phyloP scores from a whole-genome alignment of 805 yeast species.

The Cyberlindnera japonica region DNA sequence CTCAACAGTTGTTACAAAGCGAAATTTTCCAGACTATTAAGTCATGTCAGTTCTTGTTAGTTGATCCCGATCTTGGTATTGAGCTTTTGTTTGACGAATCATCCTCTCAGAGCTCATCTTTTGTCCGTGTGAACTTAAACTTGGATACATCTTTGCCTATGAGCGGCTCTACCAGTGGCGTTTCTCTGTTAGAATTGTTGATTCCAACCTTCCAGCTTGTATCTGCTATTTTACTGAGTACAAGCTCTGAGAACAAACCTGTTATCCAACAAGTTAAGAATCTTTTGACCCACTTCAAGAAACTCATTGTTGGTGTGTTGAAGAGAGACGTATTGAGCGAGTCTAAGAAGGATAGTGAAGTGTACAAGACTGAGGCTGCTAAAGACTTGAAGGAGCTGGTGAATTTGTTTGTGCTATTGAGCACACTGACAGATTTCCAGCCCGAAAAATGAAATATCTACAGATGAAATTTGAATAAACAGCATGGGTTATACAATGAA shows the following conservation, averaged over 20 bases:
- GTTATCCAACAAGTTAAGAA: conserved; percentile 51
- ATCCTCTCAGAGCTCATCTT: conserved; percentile 28
- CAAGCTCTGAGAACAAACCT: conserved; percentile 70
- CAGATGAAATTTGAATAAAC: too few species aligned
- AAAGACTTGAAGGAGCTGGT: conserved; percentile 48
- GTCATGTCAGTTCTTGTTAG: conserved; percentile 50
- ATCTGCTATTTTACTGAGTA: conserved; percentile 60
- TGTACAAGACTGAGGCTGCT: conserved; percentile 27
- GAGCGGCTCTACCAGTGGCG: conserved; percentile 27
- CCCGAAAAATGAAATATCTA: conserved; percentile 31
- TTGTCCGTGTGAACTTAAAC: conserved; percentile 43
- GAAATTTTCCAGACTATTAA: conserved; percentile 64
- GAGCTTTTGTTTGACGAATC: conserved; percentile 43
- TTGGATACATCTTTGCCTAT: conserved; percentile 49
- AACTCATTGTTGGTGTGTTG: conserved; percentile 56
- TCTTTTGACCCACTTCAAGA: conserved; percentile 49
- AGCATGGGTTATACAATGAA: too few species aligned
- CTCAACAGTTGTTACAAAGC: conserved; percentile 68
- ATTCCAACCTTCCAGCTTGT: conserved; percentile 74
- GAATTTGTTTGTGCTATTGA: conserved; percentile 49
- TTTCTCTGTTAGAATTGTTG: conserved; percentile 64
- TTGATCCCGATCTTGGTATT: conserved; percentile 80
- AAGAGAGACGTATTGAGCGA: conserved; percentile 48
- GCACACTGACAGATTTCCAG: conserved; percentile 44
- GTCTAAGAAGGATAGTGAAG: conserved; percentile 25